Base-by-base conservation (phyloP, 768 basidiomycete genomes). In the Mycena haematopus region DNA sequence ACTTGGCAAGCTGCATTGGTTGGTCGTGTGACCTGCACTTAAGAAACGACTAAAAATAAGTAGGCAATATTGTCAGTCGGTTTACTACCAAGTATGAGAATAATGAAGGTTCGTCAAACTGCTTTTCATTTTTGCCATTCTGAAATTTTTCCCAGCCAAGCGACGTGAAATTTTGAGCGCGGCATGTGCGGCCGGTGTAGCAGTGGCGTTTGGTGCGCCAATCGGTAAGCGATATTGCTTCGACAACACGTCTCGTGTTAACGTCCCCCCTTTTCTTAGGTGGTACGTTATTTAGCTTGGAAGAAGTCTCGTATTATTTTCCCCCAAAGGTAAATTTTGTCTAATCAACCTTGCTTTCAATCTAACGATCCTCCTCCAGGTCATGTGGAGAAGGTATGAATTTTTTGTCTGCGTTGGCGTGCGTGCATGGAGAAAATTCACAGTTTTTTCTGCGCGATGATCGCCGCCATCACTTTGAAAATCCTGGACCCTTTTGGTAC, bases 361-460 rank as follows among this genome's bases (percentile, higher is more conserved):
- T 61, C 38, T 44, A 13, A 61, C 55, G 38, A 33, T 6, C 35
- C 29, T 3, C 21, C 44, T n/a, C 57, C 33, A 89, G 86, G 90
- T 92, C 57, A 95, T 98, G 93, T 96, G 93, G 93, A 81, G 95
- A 79, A 92, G 92, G 93, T 93, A 70, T 50, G 75, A 65, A 54
- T 27, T 29, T 4, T n/a, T 50, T 14, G 21, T n/a, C 6, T 61
- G 56, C 50, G 35, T 50, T 75, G 24, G 75, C 50, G 76, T 74
- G 1, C 72, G 72, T 65, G 74, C 25, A 72, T 71, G 17, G 71
- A n/a, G 71, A 78, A 35, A 72, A 52, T 49, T 58, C 56, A 52
- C 71, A 96, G 94, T 70, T 99, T 99, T 78, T 96, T 99, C 75
- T 99, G 97, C 72, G 97, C 97, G 2, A 89, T 99, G 84, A 93